Evolutionary conservation across 805 yeast genomes (phyloP), one percentile per base, ranked within the genome.

Genomic region (Saccharomycopsis javanensis): DNA sequence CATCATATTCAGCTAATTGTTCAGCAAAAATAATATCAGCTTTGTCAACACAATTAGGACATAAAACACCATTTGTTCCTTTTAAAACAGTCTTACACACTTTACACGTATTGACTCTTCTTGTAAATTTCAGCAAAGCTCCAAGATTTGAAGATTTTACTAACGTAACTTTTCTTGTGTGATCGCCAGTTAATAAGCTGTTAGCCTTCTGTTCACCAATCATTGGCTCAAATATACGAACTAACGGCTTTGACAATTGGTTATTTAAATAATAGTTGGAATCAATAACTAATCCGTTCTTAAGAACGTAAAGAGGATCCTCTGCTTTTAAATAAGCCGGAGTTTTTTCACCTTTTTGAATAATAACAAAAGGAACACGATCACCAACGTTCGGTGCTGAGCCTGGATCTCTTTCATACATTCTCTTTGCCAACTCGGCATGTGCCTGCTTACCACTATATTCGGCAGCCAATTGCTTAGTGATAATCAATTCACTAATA

Each of bases 371-470:
- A 5, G 98, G 98, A 33, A 94, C 98, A 72, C 99, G 87, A 68
- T 94, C 99, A 58, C 99, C 99, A 52, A 94, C 78, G 11, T 89
- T 83, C 3, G 99, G 99, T 0, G 99, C 99, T 6, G 96, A 86
- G 25, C 99, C 99, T 0, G 96, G 86, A 67, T 94, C 99, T 75
- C 99, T 85, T 68, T 90, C 89, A 55, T 83, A 79, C 97, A 94
- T 94, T 64, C 97, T 78, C 65, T 91, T 96, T 0, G 99, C 97
- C 50, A 94, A 77, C 64, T 92, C 97, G 28, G 91, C 96, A 70
- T 94, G 99, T 0, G 99, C 97, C 69, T 94, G 99, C 61, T 94
- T 96, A 28, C 91, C 96, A 3, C 96, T 86, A 69, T 94, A 94
- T 66, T 94, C 97, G 55, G 87, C 86, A 3, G 97, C 86, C 50